Evolutionary conservation across 495 filamentous ascomycete genomes (phyloP).

Genomic region (Neurospora sp.): DNA sequence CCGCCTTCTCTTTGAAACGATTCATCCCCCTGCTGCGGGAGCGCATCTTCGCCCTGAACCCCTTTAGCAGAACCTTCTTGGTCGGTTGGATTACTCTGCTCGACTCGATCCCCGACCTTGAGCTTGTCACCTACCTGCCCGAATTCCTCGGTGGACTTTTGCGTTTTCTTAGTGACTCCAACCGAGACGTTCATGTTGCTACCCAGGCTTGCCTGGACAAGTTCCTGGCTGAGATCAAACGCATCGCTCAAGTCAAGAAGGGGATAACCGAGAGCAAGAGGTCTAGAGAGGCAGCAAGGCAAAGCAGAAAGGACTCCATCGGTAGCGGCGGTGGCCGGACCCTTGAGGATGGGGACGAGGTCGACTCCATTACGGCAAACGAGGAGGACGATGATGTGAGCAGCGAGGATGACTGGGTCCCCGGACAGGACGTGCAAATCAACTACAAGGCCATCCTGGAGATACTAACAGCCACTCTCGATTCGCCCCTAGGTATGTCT

Average conservation of each 20-base stretch:
- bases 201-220: constrained; percentile 86
- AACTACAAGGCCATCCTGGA: constrained; percentile 87
- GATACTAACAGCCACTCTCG: constrained; percentile 82
- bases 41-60: constrained; percentile 84
- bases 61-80: constrained; percentile 88
- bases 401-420: constrained; percentile 88
- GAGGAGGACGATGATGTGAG: constrained; percentile 49
- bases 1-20: constrained; percentile 80
- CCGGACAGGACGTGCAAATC: constrained; percentile 92
- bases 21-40: constrained; percentile 93
- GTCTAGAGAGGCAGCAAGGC: constrained; percentile 53
- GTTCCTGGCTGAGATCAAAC: constrained; percentile 89
- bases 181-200: constrained; percentile 84
- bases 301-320: constrained; percentile 54
- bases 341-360: constrained; percentile 36
- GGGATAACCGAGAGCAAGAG: constrained; percentile 82
- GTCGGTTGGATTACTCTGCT: constrained; percentile 93
- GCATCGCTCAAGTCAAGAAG: constrained; percentile 84
- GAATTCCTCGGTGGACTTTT: constrained; percentile 86
- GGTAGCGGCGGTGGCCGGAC: constrained; percentile 45
- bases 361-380: constrained; percentile 48
- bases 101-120: constrained; percentile 94
- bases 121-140: constrained; percentile 86
- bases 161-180: constrained; percentile 84
- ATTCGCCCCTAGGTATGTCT: constrained; percentile 63